Percentiles rank a stretch among this genome's conserved stretches.
Conservation (phyloP, 2,329 filamentous ascomycete genomes). For the Atkinsonella texensis region DNA sequence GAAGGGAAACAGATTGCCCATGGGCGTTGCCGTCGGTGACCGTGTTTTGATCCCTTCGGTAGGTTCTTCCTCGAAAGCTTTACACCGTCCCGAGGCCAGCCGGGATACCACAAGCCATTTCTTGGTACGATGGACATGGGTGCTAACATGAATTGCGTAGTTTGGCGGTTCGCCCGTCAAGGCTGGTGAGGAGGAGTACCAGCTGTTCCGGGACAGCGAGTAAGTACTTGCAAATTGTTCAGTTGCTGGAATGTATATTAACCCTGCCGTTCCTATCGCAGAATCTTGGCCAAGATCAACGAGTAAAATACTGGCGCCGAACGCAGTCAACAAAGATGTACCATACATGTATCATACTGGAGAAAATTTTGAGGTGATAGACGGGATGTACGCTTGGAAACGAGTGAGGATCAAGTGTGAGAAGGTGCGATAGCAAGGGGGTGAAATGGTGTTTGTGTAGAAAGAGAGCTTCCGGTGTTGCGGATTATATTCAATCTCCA, state of each 20-base stretch:
- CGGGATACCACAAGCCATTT: too few relatives aligned
- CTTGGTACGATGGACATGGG: background rate
- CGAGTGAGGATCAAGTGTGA: background rate
- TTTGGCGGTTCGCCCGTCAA: constrained; percentile 92
- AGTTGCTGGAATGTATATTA: too few relatives aligned
- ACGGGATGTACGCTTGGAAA: background rate
- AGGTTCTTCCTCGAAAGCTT: constrained; percentile 21
- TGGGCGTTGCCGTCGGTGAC: constrained; percentile 75
- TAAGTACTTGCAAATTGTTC: constrained; percentile 40
- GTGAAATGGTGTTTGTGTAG: background rate
- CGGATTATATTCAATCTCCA: constrained; percentile 18
- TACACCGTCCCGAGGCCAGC: too few relatives aligned
- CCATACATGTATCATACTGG: constrained; percentile 24
- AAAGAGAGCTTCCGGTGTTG: constrained; percentile 12
- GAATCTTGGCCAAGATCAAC: constrained; percentile 97
- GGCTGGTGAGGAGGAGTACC: constrained; percentile 93
- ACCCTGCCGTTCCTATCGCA: constrained; percentile 21
- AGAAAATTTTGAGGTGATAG: constrained; percentile 3
- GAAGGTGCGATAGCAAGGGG: background rate
- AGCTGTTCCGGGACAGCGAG: constrained; percentile 96
- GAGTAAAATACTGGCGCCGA: constrained; percentile 45
- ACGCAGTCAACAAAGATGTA: constrained; percentile 15
- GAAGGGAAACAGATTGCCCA: constrained; percentile 76
- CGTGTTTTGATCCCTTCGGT: constrained; percentile 93
- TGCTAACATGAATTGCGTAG: constrained; percentile 28